Conservation (phyloP, 352 stramenopile species). For the Globisporangium lucens region DNA sequence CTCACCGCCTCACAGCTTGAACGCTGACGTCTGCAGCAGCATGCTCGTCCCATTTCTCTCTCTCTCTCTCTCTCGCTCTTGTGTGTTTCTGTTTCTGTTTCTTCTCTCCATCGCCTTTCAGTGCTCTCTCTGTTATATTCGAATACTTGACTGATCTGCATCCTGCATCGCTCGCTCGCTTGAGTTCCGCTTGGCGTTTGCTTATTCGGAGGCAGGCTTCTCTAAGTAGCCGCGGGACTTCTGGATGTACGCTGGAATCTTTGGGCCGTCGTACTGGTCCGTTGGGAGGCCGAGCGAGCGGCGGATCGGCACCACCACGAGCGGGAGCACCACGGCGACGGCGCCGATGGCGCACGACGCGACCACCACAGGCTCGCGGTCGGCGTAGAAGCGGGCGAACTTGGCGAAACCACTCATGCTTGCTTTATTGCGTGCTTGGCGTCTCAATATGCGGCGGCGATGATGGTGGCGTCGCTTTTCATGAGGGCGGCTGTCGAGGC, state of each 20-base stretch:
- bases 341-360: conserved; percentile 75
- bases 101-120: background rate
- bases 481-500: background rate
- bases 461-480: background rate
- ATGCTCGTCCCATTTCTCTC: background rate
- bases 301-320: conserved; percentile 80
- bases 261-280: conserved; percentile 87
- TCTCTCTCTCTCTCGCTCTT: background rate
- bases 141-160: background rate
- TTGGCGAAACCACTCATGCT: conserved; percentile 39
- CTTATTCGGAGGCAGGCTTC: conserved; percentile 30
- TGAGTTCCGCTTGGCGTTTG: background rate
- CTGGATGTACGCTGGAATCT: conserved; percentile 67
- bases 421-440: background rate
- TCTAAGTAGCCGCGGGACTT: conserved; percentile 75
- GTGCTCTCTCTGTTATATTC: background rate
- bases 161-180: background rate
- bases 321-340: conserved; percentile 60
- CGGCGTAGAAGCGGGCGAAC: conserved; percentile 82
- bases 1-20: background rate
- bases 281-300: conserved; percentile 83
- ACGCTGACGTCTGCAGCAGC: background rate
- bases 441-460: background rate
- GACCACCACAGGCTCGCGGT: conserved; percentile 85
- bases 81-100: background rate